Evolutionary conservation across 176 grass and related monocot genomes (phyloP), one percentile per base, ranked within the genome.

Genomic region (Elaeis guineensis): DNA sequence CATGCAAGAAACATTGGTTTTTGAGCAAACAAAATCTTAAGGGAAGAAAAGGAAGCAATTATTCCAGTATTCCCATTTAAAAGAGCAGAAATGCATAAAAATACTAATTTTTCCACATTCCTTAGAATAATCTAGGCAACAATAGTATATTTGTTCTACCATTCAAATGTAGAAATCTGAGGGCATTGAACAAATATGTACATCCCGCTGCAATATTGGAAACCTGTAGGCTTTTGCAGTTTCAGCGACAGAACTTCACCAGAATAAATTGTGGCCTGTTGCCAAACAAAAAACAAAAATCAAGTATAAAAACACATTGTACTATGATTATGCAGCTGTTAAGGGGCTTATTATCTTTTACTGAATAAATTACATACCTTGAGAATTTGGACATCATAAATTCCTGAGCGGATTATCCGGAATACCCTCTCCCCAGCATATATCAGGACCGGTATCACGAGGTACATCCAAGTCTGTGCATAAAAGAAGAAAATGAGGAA

Each of bases 401-500:
- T 61, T 35, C 72, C 69, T 64, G 86, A 89, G 50, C 81, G 74
- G 69, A 85, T 22, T 17, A 69, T 72, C 63, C 80, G 66, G 69
- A 69, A 77, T 5, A 84, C 28, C 21, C 81, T 23, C 52, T 89
- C 86, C 58, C 74, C 74, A 9, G 76, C 20, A 52, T 85, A 85
- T 19, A 89, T 85, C 25, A 85, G 17, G 18, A 89, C 65, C 5
- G 86, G 81, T 65, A 89, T 52, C 1, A 67, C 69, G 19, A 89
- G 55, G 30, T 89, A 89, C 73, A 89, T 84, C 86, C 86, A 89
- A 48, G 86, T 89, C 86, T 89, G 64, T 19, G 35, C 63, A 53
- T 18, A 57, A 23, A 25, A 69, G 50, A 51, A 70, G 63, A 54
- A 44, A 44, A 44, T 44, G 35, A 44, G 2, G 9, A 44, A 44